These are phyloP conservation scores for Biscogniauxia sp. DNA, from an alignment of 2,329 filamentous ascomycete genomes.

Conservation along the genomic window DNA sequence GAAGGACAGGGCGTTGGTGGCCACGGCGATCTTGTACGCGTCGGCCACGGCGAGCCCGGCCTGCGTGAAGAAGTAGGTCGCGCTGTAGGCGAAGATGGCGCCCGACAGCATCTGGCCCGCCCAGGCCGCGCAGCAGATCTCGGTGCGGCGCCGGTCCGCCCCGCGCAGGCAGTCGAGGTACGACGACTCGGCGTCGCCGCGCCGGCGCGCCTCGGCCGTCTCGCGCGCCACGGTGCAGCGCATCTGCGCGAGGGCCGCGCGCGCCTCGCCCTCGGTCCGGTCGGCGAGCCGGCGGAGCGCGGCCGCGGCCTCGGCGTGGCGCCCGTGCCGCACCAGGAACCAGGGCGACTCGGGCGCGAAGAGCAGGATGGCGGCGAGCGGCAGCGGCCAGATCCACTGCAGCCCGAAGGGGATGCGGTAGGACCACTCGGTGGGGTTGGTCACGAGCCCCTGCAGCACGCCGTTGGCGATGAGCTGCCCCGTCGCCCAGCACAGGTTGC, in stretches of 20 bases:
- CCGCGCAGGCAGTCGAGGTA: slow-evolving; percentile 40
- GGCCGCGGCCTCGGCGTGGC: slow-evolving; percentile 29
- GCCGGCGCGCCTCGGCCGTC: slow-evolving; percentile 32
- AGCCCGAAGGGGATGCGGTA: slow-evolving; percentile 39
- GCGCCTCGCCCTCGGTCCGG: slow-evolving; percentile 26
- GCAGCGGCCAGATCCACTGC: slow-evolving; percentile 40
- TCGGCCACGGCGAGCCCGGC: slow-evolving; percentile 21
- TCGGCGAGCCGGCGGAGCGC: slow-evolving; percentile 26
- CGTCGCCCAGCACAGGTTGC: slow-evolving; percentile 42
- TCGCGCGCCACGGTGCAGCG: slow-evolving; percentile 28
- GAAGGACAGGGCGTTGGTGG: slow-evolving; percentile 6
- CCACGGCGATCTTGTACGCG: slow-evolving; percentile 14
- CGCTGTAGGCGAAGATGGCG: slow-evolving; percentile 24
- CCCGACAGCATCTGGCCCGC: slow-evolving; percentile 23
- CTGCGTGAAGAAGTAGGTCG: slow-evolving; percentile 32
- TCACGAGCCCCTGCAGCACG: slow-evolving; percentile 34
- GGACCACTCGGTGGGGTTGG: slow-evolving; percentile 33
- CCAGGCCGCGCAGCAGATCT: slow-evolving; percentile 29
- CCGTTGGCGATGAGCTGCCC: slow-evolving; percentile 38
- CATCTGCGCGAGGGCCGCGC: slow-evolving; percentile 38
- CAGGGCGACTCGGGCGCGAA: slow-evolving; percentile 29
- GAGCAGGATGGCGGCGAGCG: slow-evolving; percentile 30
- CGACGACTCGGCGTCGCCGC: slow-evolving; percentile 26
- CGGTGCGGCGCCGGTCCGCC: slow-evolving; percentile 33
- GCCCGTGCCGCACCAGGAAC: slow-evolving; percentile 32